A percentile compares a stretch with the other conserved stretches of the same genome.
These are phyloP conservation scores for Verbena officinalis DNA, from an alignment of 257 asterid genomes.

Conservation along the genomic window DNA sequence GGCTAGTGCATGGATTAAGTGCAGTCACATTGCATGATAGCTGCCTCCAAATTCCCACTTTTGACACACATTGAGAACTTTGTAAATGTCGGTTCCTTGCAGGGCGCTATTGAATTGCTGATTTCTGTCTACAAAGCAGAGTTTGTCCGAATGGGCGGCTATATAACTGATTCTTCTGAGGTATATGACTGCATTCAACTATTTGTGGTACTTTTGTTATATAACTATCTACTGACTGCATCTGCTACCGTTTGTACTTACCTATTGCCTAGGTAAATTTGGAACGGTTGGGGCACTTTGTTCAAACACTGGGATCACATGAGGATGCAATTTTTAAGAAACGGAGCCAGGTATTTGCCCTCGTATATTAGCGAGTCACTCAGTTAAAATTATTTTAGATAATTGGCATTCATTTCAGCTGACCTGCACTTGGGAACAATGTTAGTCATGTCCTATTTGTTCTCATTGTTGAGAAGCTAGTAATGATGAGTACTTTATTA, in stretches of 20 bases:
- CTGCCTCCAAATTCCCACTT: conserved; percentile 8
- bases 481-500: conserved; percentile 1
- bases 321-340: conserved; percentile 56
- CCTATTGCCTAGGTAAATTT: conserved; percentile 49
- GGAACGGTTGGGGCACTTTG: conserved; percentile 52
- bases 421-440: conserved; percentile 8
- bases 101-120: conserved; percentile 72
- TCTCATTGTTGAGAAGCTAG: conserved; percentile 16
- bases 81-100: conserved; percentile 13
- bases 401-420: not conserved
- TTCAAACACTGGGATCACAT: conserved; percentile 50
- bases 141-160: conserved; percentile 63
- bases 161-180: conserved; percentile 56
- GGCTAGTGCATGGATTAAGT: not conserved
- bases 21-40: conserved; percentile 11
- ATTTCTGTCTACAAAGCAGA: conserved; percentile 58
- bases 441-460: conserved; percentile 2
- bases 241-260: conserved; percentile 25
- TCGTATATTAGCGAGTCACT: conserved; percentile 2
- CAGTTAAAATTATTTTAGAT: conserved; percentile 17
- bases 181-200: conserved; percentile 33
- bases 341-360: conserved; percentile 47
- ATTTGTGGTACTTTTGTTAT: too few relatives aligned
- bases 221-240: not conserved
- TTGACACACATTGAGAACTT: not conserved